phyloP scores from a whole-genome alignment of 768 basidiomycete species.

The Rhizopogon sp. region DNA sequence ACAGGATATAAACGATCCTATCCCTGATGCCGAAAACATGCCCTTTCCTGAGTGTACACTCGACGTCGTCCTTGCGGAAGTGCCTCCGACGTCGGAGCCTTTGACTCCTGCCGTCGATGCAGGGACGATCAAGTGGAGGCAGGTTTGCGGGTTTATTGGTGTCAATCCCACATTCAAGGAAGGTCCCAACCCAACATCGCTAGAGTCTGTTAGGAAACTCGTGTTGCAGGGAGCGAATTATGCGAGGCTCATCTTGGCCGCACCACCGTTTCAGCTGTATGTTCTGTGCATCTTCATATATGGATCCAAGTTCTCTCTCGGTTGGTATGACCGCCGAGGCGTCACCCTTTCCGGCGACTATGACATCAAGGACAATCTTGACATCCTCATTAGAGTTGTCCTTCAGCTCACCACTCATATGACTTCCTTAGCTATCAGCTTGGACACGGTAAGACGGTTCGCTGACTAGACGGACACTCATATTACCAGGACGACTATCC shows the following conservation, averaged over 20 bases:
- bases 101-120: no score
- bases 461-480: neutral
- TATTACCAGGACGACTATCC: neutral
- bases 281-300: slow-evolving; percentile 24
- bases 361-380: slow-evolving; percentile 17
- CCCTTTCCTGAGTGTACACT: no score
- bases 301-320: slow-evolving; percentile 25
- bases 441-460: neutral
- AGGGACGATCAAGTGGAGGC: no score
- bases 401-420: no score
- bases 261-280: slow-evolving; percentile 25
- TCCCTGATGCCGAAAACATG: no score
- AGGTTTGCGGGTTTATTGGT: no score
- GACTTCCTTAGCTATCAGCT: no score
- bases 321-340: slow-evolving; percentile 27
- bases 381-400: slow-evolving; percentile 22
- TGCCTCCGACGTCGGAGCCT: no score
- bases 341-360: slow-evolving; percentile 18
- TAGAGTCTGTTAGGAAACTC: neutral
- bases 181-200: no score
- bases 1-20: no score
- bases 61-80: no score
- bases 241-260: slow-evolving; percentile 23
- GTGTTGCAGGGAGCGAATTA: slow-evolving; percentile 21
- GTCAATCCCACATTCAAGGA: no score